Conservation (phyloP, 257 asterid species). For the Forsythia suspensa region DNA sequence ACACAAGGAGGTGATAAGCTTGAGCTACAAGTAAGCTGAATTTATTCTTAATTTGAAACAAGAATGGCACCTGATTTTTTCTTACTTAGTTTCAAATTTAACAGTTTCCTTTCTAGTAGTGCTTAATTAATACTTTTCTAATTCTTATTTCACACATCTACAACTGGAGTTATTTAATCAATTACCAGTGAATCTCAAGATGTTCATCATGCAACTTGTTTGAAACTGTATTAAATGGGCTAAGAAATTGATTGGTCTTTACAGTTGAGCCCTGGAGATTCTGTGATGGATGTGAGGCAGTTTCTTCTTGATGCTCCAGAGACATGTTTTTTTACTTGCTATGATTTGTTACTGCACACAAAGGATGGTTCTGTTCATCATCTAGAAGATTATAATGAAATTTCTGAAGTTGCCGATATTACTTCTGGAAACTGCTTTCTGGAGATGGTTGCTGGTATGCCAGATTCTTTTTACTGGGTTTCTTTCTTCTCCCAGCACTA, state of each 20-base stretch:
- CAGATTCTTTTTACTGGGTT: conserved; percentile 18
- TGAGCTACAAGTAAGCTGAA: conserved; percentile 74
- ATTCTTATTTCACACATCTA: background rate
- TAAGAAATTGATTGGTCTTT: conserved; percentile 30
- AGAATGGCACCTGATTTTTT: conserved; percentile 7
- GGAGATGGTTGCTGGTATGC: conserved; percentile 93
- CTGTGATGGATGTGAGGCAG: conserved; percentile 96
- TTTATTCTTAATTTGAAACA: background rate
- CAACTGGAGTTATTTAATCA: background rate
- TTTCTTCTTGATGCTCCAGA: conserved; percentile 97
- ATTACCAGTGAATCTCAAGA: background rate
- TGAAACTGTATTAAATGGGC: conserved; percentile 13
- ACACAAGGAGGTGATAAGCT: conserved; percentile 87
- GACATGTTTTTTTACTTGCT: conserved; percentile 90
- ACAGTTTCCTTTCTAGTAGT: conserved; percentile 15
- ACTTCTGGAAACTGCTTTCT: conserved; percentile 75
- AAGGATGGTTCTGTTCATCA: conserved; percentile 77
- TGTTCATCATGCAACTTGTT: conserved; percentile 6
- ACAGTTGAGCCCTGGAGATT: conserved; percentile 98
- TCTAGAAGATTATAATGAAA: conserved; percentile 91
- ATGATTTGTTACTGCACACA: conserved; percentile 74
- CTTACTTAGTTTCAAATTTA: background rate
- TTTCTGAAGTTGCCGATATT: conserved; percentile 92
- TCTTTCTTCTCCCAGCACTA: conserved; percentile 19
- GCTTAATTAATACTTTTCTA: background rate